These are phyloP conservation scores for Linderniella brevidens DNA, from an alignment of 257 asterid species.

Conservation along the genomic window DNA sequence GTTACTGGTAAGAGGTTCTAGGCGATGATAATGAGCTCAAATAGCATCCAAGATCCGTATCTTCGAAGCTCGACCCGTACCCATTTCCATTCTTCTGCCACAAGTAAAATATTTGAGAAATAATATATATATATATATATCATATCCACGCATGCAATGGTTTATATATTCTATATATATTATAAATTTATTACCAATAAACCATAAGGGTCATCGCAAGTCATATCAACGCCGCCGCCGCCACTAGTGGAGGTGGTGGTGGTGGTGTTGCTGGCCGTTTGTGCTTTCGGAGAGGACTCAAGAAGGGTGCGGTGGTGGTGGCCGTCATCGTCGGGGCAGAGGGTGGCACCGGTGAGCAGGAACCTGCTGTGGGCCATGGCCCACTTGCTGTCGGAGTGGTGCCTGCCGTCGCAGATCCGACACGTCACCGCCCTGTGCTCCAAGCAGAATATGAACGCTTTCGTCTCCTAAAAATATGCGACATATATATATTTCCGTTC, in stretches of 20 bases:
- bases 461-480: not conserved
- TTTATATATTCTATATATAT: no score
- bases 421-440: slow-evolving; percentile 6
- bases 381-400: not conserved
- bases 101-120: not conserved
- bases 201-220: slow-evolving; percentile 8
- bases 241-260: not conserved
- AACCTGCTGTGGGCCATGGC: not conserved
- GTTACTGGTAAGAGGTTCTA: no score
- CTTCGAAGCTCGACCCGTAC: not conserved
- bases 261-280: not conserved
- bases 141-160: no score
- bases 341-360: slow-evolving; percentile 3
- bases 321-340: not conserved
- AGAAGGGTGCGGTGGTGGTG: no score
- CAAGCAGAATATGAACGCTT: slow-evolving; percentile 5
- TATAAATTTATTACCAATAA: not conserved
- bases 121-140: no score
- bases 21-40: slow-evolving; percentile 3
- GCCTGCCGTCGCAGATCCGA: not conserved
- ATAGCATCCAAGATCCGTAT: slow-evolving; percentile 5
- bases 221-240: no score
- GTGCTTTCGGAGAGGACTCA: no score
- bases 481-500: not conserved
- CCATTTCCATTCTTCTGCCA: slow-evolving; percentile 1